Percentiles rank a stretch among this genome's conserved stretches.
Conservation (phyloP, 2,329 filamentous ascomycete species). For the Colletotrichum siamense region DNA sequence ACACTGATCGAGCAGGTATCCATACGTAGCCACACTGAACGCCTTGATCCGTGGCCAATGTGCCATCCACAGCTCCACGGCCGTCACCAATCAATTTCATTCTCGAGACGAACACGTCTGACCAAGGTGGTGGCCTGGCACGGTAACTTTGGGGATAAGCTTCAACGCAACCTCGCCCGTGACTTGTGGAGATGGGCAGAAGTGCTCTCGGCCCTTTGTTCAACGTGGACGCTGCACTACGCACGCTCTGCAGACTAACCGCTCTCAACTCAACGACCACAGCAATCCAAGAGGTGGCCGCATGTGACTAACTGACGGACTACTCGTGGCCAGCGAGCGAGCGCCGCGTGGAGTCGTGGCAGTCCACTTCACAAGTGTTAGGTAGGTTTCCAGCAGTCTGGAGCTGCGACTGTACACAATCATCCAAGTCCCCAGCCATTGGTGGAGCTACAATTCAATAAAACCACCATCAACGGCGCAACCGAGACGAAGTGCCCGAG, state of each 20-base stretch:
- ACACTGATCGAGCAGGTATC: background rate
- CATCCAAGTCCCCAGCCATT: background rate
- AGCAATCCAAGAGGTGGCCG: background rate
- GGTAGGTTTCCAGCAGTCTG: background rate
- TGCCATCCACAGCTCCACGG: background rate
- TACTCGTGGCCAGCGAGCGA: background rate
- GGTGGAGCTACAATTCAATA: background rate
- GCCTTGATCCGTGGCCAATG: background rate
- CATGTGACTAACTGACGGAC: background rate
- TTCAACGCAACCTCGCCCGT: conserved; percentile 3
- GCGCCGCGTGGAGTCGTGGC: background rate
- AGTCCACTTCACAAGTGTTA: background rate
- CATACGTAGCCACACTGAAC: background rate
- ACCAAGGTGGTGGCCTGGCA: background rate
- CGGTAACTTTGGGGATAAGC: background rate
- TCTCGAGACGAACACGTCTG: conserved; percentile 7
- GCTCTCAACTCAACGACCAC: background rate
- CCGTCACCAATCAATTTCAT: background rate
- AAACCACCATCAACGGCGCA: background rate
- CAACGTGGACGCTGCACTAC: background rate
- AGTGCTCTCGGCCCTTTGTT: background rate
- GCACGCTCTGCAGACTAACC: background rate
- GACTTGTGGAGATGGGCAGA: background rate
- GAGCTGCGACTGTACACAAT: background rate
- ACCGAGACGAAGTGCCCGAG: background rate